Evolutionary conservation across 225 moss, liverwort and hornwort species (phyloP).

Genomic region (Pseudoscleropodium purum): DNA sequence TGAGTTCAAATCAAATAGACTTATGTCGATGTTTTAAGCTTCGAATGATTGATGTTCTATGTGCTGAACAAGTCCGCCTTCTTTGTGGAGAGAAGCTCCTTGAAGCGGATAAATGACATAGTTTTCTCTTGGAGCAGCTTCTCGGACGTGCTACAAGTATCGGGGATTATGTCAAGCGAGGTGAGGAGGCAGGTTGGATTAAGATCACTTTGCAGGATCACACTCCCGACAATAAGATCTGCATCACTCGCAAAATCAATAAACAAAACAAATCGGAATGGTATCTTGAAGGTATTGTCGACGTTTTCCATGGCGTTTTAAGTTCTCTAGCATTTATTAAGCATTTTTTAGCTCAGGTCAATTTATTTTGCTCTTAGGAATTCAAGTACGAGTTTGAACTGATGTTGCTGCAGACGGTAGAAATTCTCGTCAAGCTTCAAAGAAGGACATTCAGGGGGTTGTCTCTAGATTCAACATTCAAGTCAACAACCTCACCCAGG

Average conservation of each 20-base stretch:
- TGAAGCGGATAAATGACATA: background rate
- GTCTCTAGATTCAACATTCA: slow-evolving; percentile 81
- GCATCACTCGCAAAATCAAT: slow-evolving; percentile 72
- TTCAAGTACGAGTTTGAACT: background rate
- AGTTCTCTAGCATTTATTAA: background rate
- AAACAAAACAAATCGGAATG: slow-evolving; percentile 87
- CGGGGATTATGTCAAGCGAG: slow-evolving; percentile 92
- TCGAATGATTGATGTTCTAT: background rate
- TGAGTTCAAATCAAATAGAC: background rate
- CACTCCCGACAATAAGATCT: slow-evolving; percentile 26
- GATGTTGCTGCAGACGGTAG: slow-evolving; percentile 9
- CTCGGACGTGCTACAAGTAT: slow-evolving; percentile 81
- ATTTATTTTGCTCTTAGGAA: background rate
- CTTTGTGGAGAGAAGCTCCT: background rate
- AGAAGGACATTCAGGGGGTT: slow-evolving; percentile 65
- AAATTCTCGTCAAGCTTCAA: slow-evolving; percentile 18
- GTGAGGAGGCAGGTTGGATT: slow-evolving; percentile 86
- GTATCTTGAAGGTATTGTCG: slow-evolving; percentile 58
- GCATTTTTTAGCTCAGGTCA: background rate
- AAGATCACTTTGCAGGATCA: slow-evolving; percentile 71
- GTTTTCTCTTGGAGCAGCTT: slow-evolving; percentile 36
- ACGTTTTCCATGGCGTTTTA: background rate
- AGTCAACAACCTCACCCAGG: slow-evolving; percentile 92
- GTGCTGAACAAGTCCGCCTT: background rate
- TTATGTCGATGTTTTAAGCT: background rate